These are phyloP conservation scores for Cryphonectria japonica DNA, from an alignment of 2,329 filamentous ascomycete species.

Conservation along the genomic window DNA sequence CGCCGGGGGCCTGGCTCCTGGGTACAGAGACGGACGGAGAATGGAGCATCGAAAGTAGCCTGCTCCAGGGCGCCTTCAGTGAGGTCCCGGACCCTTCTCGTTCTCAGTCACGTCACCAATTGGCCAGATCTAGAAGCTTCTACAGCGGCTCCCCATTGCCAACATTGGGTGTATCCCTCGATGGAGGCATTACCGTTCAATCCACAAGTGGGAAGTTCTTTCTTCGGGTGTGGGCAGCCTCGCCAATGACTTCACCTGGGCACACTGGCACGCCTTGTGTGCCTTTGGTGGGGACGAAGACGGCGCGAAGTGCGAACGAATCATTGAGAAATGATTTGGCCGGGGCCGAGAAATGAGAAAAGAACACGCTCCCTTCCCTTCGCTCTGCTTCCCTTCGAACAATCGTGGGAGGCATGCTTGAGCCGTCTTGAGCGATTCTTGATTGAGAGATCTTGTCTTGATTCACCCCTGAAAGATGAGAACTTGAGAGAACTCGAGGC, in stretches of 20 bases:
- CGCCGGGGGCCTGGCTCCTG: not conserved
- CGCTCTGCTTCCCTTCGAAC: slow-evolving; percentile 23
- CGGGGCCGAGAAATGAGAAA: slow-evolving; percentile 20
- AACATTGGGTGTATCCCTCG: not conserved
- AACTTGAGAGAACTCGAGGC: slow-evolving; percentile 28
- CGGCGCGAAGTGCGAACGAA: not conserved
- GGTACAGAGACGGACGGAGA: not conserved
- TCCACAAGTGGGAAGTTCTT: not conserved
- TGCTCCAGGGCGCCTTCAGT: slow-evolving; percentile 10
- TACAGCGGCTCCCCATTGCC: not conserved
- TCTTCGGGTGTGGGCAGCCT: not conserved
- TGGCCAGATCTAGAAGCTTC: not conserved
- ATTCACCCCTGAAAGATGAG: slow-evolving; percentile 31
- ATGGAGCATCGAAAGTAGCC: slow-evolving; percentile 4
- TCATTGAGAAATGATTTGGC: slow-evolving; percentile 17
- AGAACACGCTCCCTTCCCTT: slow-evolving; percentile 33
- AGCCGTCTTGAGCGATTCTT: slow-evolving; percentile 26
- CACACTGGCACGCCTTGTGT: not conserved
- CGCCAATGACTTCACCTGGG: not conserved
- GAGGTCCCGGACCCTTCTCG: not conserved
- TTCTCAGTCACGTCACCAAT: not conserved
- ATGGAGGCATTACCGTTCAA: not conserved
- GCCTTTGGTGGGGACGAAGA: not conserved
- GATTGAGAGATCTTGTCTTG: slow-evolving; percentile 29
- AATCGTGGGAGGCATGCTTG: slow-evolving; percentile 26